phyloP scores from a whole-genome alignment of 495 filamentous ascomycete species.

The Penicillium lagena region DNA sequence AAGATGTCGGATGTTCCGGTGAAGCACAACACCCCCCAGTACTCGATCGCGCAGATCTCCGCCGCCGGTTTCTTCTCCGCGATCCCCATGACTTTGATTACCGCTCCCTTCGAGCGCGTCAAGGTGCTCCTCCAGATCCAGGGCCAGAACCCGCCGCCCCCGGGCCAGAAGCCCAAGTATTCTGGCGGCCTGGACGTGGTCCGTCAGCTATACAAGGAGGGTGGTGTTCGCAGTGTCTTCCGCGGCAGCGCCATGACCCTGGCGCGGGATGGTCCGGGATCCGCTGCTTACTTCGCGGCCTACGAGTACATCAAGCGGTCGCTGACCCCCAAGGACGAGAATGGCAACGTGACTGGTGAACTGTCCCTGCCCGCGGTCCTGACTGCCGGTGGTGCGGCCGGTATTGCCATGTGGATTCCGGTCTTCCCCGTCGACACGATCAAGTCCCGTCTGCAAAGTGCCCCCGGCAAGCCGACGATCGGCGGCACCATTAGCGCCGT shows the following conservation, averaged over 20 bases:
- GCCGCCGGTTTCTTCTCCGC: conserved; percentile 96
- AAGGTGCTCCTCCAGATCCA: conserved; percentile 98
- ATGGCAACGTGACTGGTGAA: conserved; percentile 61
- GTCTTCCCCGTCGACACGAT: conserved; percentile 98
- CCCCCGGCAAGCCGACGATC: conserved; percentile 80
- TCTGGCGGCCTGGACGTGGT: conserved; percentile 88
- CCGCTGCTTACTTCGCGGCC: conserved; percentile 91
- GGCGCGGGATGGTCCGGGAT: conserved; percentile 87
- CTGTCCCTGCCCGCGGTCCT: conserved; percentile 79
- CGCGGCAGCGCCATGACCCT: conserved; percentile 86
- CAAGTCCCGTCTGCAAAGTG: conserved; percentile 89
- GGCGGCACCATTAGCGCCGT: conserved; percentile 70
- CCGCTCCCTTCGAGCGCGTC: conserved; percentile 95
- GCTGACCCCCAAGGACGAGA: conserved; percentile 78
- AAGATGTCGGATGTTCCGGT: conserved; percentile 54
- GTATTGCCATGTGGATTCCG: conserved; percentile 98
- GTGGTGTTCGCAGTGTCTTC: conserved; percentile 85
- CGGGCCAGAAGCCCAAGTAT: conserved; percentile 92
- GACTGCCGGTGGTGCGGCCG: conserved; percentile 79
- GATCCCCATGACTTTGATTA: conserved; percentile 96
- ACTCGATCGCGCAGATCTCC: conserved; percentile 82
- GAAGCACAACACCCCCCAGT: conserved; percentile 53
- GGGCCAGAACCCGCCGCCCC: conserved; percentile 76
- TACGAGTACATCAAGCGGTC: conserved; percentile 91
- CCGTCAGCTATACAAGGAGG: conserved; percentile 86